Evolutionary conservation across 108 stramenopile species (phyloP).

Genomic region (Cyclotella kingstonii): DNA sequence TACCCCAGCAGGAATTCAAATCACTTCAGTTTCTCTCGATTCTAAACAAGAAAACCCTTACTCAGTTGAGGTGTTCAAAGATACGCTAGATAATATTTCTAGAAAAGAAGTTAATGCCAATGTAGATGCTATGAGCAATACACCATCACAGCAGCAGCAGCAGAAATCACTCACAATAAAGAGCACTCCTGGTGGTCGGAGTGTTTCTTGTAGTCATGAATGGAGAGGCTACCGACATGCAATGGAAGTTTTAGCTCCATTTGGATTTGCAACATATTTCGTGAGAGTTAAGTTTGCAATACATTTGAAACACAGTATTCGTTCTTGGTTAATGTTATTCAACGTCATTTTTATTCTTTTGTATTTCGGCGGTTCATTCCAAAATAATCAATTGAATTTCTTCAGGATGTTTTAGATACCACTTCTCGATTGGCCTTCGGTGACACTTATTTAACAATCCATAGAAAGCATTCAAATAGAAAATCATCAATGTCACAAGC

Average conservation of each 20-base stretch:
- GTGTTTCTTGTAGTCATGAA: conserved; percentile 43
- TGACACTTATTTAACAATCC: background rate
- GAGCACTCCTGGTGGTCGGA: background rate
- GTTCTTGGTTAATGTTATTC: too few relatives aligned
- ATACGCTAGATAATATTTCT: background rate
- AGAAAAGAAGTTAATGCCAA: background rate
- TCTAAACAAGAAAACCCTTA: conserved; percentile 25
- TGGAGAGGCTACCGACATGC: conserved; percentile 71
- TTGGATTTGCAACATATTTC: conserved; percentile 67
- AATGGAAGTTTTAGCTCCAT: conserved; percentile 61
- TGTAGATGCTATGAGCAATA: background rate
- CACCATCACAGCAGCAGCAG: conserved; percentile 2
- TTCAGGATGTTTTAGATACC: conserved; percentile 28
- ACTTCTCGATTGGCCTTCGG: conserved; percentile 5
- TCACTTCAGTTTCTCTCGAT: conserved; percentile 32
- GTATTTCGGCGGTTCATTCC: background rate
- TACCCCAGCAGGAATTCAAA: conserved; percentile 66
- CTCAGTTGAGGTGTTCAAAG: conserved; percentile 3
- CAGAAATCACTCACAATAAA: conserved; percentile 10
- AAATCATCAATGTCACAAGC: too few relatives aligned
- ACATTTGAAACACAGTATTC: too few relatives aligned
- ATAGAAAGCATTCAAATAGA: too few relatives aligned
- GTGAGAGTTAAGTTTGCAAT: conserved; percentile 35
- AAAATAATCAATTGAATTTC: background rate
- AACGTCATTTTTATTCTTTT: background rate